Base-by-base conservation (phyloP, 257 asterid genomes). In the Rhazya stricta region DNA sequence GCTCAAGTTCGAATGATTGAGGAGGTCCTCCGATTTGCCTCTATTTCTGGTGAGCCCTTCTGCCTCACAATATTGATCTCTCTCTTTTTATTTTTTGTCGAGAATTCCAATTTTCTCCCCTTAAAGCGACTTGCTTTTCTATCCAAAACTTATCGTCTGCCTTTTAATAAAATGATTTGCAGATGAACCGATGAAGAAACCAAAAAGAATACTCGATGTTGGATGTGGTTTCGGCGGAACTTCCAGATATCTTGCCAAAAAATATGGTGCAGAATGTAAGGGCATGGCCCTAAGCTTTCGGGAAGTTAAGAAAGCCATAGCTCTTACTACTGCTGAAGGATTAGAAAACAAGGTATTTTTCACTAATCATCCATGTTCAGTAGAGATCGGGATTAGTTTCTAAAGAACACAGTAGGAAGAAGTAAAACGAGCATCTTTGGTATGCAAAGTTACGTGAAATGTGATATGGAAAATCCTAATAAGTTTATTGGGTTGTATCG, bases 211-310 rank as follows among this genome's bases (percentile, higher is more conserved):
- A 29, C 93, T 94, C 25, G 98, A 94, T 85, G 97, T 90, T 77
- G 98, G 98, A 16, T 94, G 98, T 81, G 98, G 98, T 3, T 90
- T 94, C 34, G 98, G 98, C 61, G 98, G 97, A 71, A 94, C 97
- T 82, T 89, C 97, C 0, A 86, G 97, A 73, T 91, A 91, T 86
- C 73, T 94, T 45, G 91, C 97, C 4, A 77, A 76, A 79, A 91
- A 94, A 78, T 94, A 80, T 77, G 93, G 88, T 16, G 94, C 98
- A 6, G 79, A 73, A 32, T 82, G 91, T 75, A 71, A 75, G 27
- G 98, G 97, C 77, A 91, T 94, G 79, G 91, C 98, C n/a, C 85
- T 94, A 19, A 94, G 98, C 84, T 97, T 97, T 74, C 85, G 90
- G n/a, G 97, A 94, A 85, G 97, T 96, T 10, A 76, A 88, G 78